phyloP scores from a whole-genome alignment of 352 stramenopile species.

The Phytophthora hybrid region DNA sequence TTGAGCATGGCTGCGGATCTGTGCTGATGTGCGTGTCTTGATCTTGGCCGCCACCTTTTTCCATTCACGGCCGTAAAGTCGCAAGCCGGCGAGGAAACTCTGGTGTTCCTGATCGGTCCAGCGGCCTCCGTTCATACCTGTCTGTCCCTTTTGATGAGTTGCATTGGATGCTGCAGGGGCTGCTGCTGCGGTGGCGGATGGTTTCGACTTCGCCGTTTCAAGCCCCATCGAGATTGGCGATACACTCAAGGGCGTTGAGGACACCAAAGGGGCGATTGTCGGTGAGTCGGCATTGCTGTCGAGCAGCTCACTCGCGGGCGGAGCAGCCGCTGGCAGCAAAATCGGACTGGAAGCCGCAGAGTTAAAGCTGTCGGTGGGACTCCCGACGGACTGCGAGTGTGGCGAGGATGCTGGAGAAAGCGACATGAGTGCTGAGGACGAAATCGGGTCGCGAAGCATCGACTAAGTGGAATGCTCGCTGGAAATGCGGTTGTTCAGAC shows the following conservation, averaged over 20 bases:
- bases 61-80: constrained; percentile 97
- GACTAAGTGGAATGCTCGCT: constrained; percentile 21
- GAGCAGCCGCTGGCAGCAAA: constrained; percentile 23
- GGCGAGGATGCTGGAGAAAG: constrained; percentile 23
- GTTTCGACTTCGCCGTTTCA: constrained; percentile 29
- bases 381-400: constrained; percentile 16
- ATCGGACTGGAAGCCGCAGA: constrained; percentile 13
- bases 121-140: constrained; percentile 89
- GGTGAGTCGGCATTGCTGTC: constrained; percentile 34
- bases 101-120: constrained; percentile 97
- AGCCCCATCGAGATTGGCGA: constrained; percentile 36
- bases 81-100: constrained; percentile 94
- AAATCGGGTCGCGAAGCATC: constrained; percentile 42
- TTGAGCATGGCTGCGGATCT: constrained; percentile 87
- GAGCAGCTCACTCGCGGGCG: constrained; percentile 24
- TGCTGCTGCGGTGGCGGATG: constrained; percentile 10
- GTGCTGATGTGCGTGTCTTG: constrained; percentile 87
- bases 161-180: constrained; percentile 40
- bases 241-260: constrained; percentile 31
- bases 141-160: constrained; percentile 58
- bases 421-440: constrained; percentile 34
- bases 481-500: constrained; percentile 7
- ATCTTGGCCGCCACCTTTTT: constrained; percentile 95
- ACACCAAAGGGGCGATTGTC: constrained; percentile 37
- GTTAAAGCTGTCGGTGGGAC: constrained; percentile 14